Evolutionary conservation across 495 filamentous ascomycete genomes (phyloP).

Genomic region (Neurospora terricola): DNA sequence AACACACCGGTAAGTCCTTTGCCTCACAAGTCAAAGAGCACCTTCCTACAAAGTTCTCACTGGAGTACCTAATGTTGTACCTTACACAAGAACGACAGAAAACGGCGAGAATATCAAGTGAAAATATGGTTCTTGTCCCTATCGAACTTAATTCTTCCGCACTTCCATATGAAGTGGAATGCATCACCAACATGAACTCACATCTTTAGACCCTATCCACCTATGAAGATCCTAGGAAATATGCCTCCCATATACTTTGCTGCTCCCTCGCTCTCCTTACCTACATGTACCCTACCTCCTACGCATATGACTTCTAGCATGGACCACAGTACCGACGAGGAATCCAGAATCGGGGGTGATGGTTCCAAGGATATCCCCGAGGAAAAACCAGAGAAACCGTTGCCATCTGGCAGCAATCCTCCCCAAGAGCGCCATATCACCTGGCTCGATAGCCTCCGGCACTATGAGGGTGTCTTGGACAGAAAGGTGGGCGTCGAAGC

Average conservation of each 20-base stretch:
- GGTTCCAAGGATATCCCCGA: not conserved
- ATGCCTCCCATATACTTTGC: not conserved
- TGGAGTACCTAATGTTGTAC: not conserved
- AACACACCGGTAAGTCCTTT: not conserved
- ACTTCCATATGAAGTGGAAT: too few relatives aligned
- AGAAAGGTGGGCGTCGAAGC: conserved; percentile 45
- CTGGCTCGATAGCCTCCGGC: conserved; percentile 26
- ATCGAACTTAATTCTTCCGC: too few relatives aligned
- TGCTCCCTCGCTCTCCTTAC: not conserved
- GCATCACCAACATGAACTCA: not conserved
- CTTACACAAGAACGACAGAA: not conserved
- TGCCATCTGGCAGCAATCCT: not conserved
- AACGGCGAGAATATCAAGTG: not conserved
- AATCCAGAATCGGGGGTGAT: not conserved
- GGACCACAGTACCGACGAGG: not conserved
- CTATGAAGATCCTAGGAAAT: not conserved
- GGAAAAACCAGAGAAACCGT: not conserved
- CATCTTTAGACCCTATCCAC: not conserved
- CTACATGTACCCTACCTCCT: not conserved
- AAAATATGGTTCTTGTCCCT: too few relatives aligned
- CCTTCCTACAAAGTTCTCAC: not conserved
- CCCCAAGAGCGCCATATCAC: not conserved
- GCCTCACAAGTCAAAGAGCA: not conserved
- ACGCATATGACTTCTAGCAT: not conserved
- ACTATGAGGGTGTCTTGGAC: conserved; percentile 40